These are phyloP conservation scores for Talaromyces wortmannii DNA, from an alignment of 495 filamentous ascomycete genomes.

Conservation along the genomic window DNA sequence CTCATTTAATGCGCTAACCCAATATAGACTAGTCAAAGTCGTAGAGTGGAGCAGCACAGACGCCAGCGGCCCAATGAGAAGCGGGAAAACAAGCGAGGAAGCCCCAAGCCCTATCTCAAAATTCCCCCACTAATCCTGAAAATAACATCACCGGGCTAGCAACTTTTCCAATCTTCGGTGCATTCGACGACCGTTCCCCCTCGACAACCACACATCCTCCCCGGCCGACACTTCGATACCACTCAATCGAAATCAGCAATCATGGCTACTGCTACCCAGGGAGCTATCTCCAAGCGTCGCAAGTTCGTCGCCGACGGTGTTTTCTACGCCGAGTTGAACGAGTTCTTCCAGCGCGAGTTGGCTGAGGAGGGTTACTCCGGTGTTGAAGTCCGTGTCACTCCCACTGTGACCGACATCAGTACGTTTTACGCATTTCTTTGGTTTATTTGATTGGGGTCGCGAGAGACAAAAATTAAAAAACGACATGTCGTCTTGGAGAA, in stretches of 20 bases:
- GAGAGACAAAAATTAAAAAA: neutral
- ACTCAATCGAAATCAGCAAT: slow-evolving; percentile 32
- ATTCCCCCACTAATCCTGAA: slow-evolving; percentile 35
- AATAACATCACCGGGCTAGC: slow-evolving; percentile 10
- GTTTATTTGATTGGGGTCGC: neutral
- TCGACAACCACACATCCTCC: slow-evolving; percentile 6
- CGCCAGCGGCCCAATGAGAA: neutral
- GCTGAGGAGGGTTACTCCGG: slow-evolving; percentile 99
- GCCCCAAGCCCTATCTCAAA: slow-evolving; percentile 38
- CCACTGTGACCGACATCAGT: slow-evolving; percentile 99
- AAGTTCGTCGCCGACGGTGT: slow-evolving; percentile 99
- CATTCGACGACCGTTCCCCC: neutral
- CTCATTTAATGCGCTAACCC: no score
- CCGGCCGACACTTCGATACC: slow-evolving; percentile 32
- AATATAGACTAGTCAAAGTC: no score
- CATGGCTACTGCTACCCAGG: slow-evolving; percentile 59
- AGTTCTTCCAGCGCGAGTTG: slow-evolving; percentile 99
- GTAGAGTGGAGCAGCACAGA: neutral
- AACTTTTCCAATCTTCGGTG: slow-evolving; percentile 7
- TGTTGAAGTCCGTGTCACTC: slow-evolving; percentile 98
- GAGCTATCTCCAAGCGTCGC: slow-evolving; percentile 88
- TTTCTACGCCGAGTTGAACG: slow-evolving; percentile 99
- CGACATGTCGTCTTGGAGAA: neutral
- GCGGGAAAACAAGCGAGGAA: slow-evolving; percentile 31
- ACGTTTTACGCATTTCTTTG: slow-evolving; percentile 24